phyloP scores from a whole-genome alignment of 306 rosid genomes.

The Carpinus fangiana region DNA sequence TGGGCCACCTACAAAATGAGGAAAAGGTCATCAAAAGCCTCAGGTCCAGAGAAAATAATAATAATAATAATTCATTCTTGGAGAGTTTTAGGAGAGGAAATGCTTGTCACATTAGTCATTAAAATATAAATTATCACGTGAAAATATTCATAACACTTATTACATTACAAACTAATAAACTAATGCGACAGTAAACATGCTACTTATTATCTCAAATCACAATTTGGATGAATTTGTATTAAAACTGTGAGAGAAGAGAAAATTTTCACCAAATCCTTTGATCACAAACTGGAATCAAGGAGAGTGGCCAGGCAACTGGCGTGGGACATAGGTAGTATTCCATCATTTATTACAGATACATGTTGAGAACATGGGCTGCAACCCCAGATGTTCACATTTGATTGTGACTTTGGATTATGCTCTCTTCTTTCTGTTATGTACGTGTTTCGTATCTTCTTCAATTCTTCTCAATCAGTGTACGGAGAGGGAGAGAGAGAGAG shows the following conservation, averaged over 20 bases:
- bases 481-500: neutral
- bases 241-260: neutral
- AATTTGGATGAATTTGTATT: too few relatives aligned
- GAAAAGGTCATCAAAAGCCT: too few relatives aligned
- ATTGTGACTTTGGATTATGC: constrained; percentile 28
- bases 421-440: neutral
- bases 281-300: neutral
- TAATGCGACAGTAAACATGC: too few relatives aligned
- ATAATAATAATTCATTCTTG: too few relatives aligned
- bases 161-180: too few relatives aligned
- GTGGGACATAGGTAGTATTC: constrained; percentile 32
- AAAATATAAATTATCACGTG: too few relatives aligned
- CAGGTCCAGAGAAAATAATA: too few relatives aligned
- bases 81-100: too few relatives aligned
- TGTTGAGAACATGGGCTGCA: constrained; percentile 42
- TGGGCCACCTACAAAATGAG: too few relatives aligned
- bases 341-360: constrained; percentile 27
- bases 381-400: constrained; percentile 20
- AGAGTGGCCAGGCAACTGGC: constrained; percentile 6
- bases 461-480: neutral
- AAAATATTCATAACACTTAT: too few relatives aligned
- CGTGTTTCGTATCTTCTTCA: neutral
- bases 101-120: too few relatives aligned
- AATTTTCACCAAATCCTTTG: neutral
- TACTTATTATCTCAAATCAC: too few relatives aligned